These are phyloP conservation scores for Ogataea degrootiae DNA, from an alignment of 805 yeast genomes.

Conservation along the genomic window DNA sequence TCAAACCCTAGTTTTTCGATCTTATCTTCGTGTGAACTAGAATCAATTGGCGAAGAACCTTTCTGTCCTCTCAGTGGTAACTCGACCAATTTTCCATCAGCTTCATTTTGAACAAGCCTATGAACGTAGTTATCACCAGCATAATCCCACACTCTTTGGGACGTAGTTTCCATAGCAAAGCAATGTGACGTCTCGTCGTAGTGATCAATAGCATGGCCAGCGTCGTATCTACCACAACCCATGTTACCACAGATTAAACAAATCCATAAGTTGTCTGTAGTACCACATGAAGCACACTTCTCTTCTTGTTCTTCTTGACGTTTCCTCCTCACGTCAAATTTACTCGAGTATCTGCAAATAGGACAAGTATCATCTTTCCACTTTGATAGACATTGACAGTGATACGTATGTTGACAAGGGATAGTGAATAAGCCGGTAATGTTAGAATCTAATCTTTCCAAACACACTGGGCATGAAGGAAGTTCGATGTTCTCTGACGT, in stretches of 20 bases:
- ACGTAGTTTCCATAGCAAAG: conserved; percentile 80
- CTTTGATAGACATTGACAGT: conserved; percentile 78
- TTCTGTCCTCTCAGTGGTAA: conserved; percentile 37
- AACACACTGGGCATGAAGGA: conserved; percentile 91
- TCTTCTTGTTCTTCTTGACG: conserved; percentile 27
- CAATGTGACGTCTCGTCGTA: conserved; percentile 76
- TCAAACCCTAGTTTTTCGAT: conserved; percentile 63
- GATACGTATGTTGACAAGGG: conserved; percentile 91
- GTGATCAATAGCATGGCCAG: conserved; percentile 82
- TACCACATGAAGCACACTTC: conserved; percentile 54
- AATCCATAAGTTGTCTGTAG: conserved; percentile 70
- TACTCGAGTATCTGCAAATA: conserved; percentile 74
- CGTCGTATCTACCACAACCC: conserved; percentile 88
- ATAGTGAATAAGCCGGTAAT: conserved; percentile 80
- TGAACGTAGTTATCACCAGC: conserved; percentile 90
- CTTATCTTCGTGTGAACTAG: conserved; percentile 32
- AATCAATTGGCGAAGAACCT: conserved; percentile 6
- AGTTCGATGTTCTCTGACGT: conserved; percentile 43
- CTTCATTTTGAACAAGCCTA: conserved; percentile 73
- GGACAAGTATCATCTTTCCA: conserved; percentile 93
- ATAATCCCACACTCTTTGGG: conserved; percentile 93
- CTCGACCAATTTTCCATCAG: conserved; percentile 88
- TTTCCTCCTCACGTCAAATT: conserved; percentile 15
- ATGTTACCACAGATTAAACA: conserved; percentile 86
- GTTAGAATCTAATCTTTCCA: conserved; percentile 80